A percentile compares a stretch with the other conserved stretches of the same genome.
These are phyloP conservation scores for Angomonas ambiguus DNA, from an alignment of 208 protist genomes.

Conservation along the genomic window DNA sequence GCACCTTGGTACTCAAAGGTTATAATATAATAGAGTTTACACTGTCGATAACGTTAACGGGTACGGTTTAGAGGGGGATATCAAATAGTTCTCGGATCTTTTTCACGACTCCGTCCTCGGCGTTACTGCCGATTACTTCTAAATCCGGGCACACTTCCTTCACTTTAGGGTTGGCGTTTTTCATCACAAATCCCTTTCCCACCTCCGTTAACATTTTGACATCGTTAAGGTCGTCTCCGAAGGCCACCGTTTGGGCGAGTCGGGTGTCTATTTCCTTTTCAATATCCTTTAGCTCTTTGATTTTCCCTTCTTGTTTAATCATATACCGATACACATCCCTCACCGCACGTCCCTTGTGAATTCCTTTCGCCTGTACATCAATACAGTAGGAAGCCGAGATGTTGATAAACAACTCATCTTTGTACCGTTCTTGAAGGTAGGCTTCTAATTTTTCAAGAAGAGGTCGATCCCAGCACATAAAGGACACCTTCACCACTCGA, in stretches of 20 bases:
- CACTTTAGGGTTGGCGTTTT: slow-evolving; percentile 37
- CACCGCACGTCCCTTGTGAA: slow-evolving; percentile 27
- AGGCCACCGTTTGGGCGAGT: slow-evolving; percentile 33
- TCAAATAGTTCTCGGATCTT: slow-evolving; percentile 44
- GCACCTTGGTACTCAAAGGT: too few relatives aligned
- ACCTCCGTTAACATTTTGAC: slow-evolving; percentile 33
- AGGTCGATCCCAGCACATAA: slow-evolving; percentile 27
- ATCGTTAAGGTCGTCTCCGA: slow-evolving; percentile 63
- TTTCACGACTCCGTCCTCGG: slow-evolving; percentile 39
- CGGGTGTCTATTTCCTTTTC: slow-evolving; percentile 15
- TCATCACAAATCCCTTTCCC: slow-evolving; percentile 53
- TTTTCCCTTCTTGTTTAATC: slow-evolving; percentile 20
- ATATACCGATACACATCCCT: slow-evolving; percentile 7
- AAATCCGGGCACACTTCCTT: slow-evolving; percentile 17
- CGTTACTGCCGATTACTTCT: slow-evolving; percentile 37
- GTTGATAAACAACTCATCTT: slow-evolving; percentile 21
- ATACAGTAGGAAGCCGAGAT: slow-evolving; percentile 37
- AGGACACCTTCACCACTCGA: slow-evolving; percentile 21
- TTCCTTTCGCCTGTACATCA: slow-evolving; percentile 30
- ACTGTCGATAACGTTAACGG: too few relatives aligned
- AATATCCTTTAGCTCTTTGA: slow-evolving; percentile 9
- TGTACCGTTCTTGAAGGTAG: slow-evolving; percentile 20
- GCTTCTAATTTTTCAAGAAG: slow-evolving; percentile 17
- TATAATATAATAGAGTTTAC: too few relatives aligned
- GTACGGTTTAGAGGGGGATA: not conserved